Evolutionary conservation across 2,329 filamentous ascomycete species (phyloP), one percentile per base, ranked within the genome.

Genomic region (Epichloe elymi): DNA sequence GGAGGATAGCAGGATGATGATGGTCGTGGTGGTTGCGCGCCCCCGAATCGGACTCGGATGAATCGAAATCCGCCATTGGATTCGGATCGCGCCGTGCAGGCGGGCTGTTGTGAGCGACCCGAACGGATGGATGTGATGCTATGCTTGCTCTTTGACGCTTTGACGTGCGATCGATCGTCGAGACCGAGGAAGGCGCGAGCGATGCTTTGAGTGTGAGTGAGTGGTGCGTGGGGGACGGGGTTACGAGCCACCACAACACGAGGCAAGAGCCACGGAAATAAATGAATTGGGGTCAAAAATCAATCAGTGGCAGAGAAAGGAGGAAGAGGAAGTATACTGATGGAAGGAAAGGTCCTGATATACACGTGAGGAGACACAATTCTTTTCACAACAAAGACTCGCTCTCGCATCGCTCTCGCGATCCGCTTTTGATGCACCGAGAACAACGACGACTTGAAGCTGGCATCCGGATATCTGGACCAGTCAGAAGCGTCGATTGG

Each of bases 1-100:
- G 62, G 49, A 74, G 62, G 49, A 74, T 61, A 68, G 67, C 71
- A 64, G 40, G 23, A 17, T 59, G 58, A 51, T 63, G 63, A n/a
- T n/a, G n/a, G n/a, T n/a, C n/a, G 12, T 46, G 41, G 40, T 45
- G 51, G 36, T 49, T 49, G 5, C 44, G 49, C 12, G 12, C 46
- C 15, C 46, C 47, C 12, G 40, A 33, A 17, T 51, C 53, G 6
- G 52, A 51, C 17, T 51, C 49, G 37, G 50, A 44, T 8, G 52
- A 53, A 8, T 50, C 51, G 14, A 35, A 33, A 43, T 15, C 39
- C 17, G 50, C 40, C 53, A 54, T 54, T 46, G 41, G 39, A 44
- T 12, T 15, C 17, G 33, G 19, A 33, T 46, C 8, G 11, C 17
- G 10, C 7, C 46, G 35, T 37, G 37, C 15, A 37, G 46, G 45